Conservation (phyloP, 345 rosid genomes). For the Geranium brycei region DNA sequence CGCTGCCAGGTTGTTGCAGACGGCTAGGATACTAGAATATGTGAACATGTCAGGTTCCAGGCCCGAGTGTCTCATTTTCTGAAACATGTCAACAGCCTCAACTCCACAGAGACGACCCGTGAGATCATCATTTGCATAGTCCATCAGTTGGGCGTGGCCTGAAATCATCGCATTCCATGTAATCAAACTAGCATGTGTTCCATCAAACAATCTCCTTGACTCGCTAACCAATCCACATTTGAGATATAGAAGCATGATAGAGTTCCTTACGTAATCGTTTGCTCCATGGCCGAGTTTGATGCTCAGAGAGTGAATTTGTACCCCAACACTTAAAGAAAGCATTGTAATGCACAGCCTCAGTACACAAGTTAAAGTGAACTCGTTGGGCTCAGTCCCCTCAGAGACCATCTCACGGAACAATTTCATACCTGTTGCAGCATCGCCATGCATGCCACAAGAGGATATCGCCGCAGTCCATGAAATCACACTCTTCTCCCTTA, state of each 20-base stretch:
- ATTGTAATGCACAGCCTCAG: slow-evolving; percentile 33
- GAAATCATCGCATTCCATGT: slow-evolving; percentile 53
- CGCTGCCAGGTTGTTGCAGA: slow-evolving; percentile 32
- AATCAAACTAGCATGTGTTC: slow-evolving; percentile 27
- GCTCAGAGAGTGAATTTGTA: slow-evolving; percentile 33
- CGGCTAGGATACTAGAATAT: slow-evolving; percentile 39
- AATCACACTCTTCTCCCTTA: slow-evolving; percentile 33
- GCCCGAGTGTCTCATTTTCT: slow-evolving; percentile 23
- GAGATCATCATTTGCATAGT: slow-evolving; percentile 24
- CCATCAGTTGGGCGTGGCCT: slow-evolving; percentile 41
- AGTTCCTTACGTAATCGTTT: slow-evolving; percentile 22
- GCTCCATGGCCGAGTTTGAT: slow-evolving; percentile 28
- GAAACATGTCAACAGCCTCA: slow-evolving; percentile 29
- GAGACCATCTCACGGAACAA: slow-evolving; percentile 35
- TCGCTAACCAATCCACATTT: slow-evolving; percentile 31
- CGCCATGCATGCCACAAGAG: slow-evolving; percentile 34
- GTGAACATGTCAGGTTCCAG: slow-evolving; percentile 37
- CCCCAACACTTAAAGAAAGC: slow-evolving; percentile 22
- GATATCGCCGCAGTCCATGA: slow-evolving; percentile 45
- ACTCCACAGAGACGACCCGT: slow-evolving; percentile 25
- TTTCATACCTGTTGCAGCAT: slow-evolving; percentile 23
- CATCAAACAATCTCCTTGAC: slow-evolving; percentile 24
- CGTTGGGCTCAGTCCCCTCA: slow-evolving; percentile 35
- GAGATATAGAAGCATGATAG: slow-evolving; percentile 40
- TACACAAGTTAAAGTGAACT: slow-evolving; percentile 37